Percentiles rank a stretch among this genome's conserved stretches.
Conservation (phyloP, 2,329 filamentous ascomycete species). For the Exophiala sideris region DNA sequence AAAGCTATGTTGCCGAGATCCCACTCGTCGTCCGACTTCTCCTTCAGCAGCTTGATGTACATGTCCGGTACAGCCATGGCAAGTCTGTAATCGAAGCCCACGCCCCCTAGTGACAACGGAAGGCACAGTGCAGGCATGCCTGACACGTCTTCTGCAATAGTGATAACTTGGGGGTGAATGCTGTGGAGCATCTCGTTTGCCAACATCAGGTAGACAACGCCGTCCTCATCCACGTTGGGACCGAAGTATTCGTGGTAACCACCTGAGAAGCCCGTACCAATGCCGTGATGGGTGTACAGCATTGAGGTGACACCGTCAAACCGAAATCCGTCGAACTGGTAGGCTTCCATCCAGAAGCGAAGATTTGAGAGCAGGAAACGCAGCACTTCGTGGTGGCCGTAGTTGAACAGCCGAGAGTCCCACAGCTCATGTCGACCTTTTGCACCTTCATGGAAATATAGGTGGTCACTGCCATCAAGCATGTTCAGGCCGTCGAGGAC, state of each 20-base stretch:
- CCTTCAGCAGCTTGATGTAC: slow-evolving; percentile 98
- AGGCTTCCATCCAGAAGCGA: slow-evolving; percentile 99
- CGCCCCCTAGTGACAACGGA: slow-evolving; percentile 76
- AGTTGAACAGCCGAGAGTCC: slow-evolving; percentile 97
- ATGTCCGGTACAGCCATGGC: slow-evolving; percentile 98
- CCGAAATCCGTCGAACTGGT: slow-evolving; percentile 91
- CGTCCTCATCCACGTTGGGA: slow-evolving; percentile 82
- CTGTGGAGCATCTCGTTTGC: slow-evolving; percentile 93
- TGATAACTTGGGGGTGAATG: slow-evolving; percentile 84
- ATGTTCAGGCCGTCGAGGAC: slow-evolving; percentile 91
- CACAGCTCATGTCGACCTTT: slow-evolving; percentile 88
- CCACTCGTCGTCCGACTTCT: slow-evolving; percentile 87
- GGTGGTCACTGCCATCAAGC: slow-evolving; percentile 91
- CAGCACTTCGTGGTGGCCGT: slow-evolving; percentile 88
- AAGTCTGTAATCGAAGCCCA: slow-evolving; percentile 95
- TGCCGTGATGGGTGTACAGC: slow-evolving; percentile 93
- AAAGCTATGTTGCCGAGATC: slow-evolving; percentile 80
- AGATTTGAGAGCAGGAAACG: slow-evolving; percentile 95
- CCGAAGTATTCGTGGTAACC: slow-evolving; percentile 99
- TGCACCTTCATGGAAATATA: slow-evolving; percentile 86
- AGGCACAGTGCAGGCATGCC: slow-evolving; percentile 98
- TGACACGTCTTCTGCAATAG: slow-evolving; percentile 93
- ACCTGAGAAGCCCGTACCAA: slow-evolving; percentile 96
- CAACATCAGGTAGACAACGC: slow-evolving; percentile 89
- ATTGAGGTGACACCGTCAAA: slow-evolving; percentile 99